A percentile compares a stretch with the other conserved stretches of the same genome.
Conservation (phyloP, 2,329 filamentous ascomycete species). For the Colletotrichum paranaense region DNA sequence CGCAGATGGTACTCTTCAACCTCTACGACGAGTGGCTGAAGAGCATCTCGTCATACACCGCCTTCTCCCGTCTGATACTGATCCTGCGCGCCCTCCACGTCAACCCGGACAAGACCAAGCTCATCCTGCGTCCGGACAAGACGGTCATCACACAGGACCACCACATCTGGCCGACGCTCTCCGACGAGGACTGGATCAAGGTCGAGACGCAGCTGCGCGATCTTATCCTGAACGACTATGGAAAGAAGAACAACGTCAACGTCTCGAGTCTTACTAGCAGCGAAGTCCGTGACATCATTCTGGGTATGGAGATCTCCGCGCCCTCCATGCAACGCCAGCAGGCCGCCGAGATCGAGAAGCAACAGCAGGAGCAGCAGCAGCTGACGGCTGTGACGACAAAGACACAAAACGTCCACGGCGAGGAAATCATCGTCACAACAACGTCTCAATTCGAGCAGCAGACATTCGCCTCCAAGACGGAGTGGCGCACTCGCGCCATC, state of each 20-base stretch:
- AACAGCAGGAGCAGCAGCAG: constrained; percentile 96
- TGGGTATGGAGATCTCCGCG: constrained; percentile 99
- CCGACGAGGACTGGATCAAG: constrained; percentile 99
- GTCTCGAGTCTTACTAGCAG: constrained; percentile 95
- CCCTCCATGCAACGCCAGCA: constrained; percentile 98
- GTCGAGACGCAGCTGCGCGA: constrained; percentile 97
- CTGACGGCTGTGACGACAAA: constrained; percentile 97
- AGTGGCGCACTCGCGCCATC: constrained; percentile 97
- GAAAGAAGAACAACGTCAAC: constrained; percentile 99
- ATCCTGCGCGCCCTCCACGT: constrained; percentile 96
- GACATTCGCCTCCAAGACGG: constrained; percentile 97
- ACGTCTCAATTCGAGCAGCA: constrained; percentile 98
- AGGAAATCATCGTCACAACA: constrained; percentile 98
- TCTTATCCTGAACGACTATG: constrained; percentile 97
- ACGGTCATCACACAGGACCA: constrained; percentile 98
- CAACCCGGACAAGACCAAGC: constrained; percentile 98
- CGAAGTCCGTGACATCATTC: constrained; percentile 97
- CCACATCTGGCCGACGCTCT: constrained; percentile 96
- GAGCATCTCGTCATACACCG: constrained; percentile 97
- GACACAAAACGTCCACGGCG: constrained; percentile 95
- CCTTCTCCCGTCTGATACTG: constrained; percentile 93
- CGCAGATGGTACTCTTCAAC: constrained; percentile 99
- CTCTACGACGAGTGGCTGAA: constrained; percentile 99
- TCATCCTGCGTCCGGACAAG: constrained; percentile 95
- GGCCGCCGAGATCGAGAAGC: constrained; percentile 98